phyloP scores from a whole-genome alignment of 805 yeast species.

The Yarrowia deformans region DNA sequence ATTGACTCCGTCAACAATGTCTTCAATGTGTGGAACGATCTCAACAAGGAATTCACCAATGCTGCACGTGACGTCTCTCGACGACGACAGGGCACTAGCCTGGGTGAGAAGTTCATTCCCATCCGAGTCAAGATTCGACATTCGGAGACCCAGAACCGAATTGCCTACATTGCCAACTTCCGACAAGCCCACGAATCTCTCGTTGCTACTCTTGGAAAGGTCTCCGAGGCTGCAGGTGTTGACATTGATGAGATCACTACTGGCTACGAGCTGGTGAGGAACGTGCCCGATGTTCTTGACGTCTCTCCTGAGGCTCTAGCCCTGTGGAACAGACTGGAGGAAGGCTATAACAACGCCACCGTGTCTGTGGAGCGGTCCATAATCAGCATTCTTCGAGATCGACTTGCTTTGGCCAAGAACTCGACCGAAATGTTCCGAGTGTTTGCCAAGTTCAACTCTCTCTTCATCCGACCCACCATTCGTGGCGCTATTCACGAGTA shows the following conservation, averaged over 20 bases:
- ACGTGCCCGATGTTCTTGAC: constrained; percentile 54
- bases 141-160: constrained; percentile 52
- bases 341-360: constrained; percentile 55
- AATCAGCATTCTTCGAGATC: constrained; percentile 52
- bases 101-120: constrained; percentile 69
- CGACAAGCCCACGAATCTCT: constrained; percentile 64
- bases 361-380: constrained; percentile 57
- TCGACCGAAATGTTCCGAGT: constrained; percentile 61
- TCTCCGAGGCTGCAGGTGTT: constrained; percentile 31
- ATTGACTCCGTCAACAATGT: constrained; percentile 50
- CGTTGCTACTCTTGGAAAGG: constrained; percentile 50
- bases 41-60: constrained; percentile 67
- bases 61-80: constrained; percentile 77
- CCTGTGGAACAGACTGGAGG: constrained; percentile 56
- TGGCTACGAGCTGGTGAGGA: constrained; percentile 48
- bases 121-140: constrained; percentile 64
- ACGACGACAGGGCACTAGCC: constrained; percentile 54
- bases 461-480: constrained; percentile 62
- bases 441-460: constrained; percentile 58
- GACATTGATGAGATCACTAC: constrained; percentile 40
- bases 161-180: constrained; percentile 56
- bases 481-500: constrained; percentile 67
- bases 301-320: constrained; percentile 46
- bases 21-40: constrained; percentile 64
- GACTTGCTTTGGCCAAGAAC: constrained; percentile 53